Conservation (phyloP, 2,329 filamentous ascomycete species). For the Apiospora marii region DNA sequence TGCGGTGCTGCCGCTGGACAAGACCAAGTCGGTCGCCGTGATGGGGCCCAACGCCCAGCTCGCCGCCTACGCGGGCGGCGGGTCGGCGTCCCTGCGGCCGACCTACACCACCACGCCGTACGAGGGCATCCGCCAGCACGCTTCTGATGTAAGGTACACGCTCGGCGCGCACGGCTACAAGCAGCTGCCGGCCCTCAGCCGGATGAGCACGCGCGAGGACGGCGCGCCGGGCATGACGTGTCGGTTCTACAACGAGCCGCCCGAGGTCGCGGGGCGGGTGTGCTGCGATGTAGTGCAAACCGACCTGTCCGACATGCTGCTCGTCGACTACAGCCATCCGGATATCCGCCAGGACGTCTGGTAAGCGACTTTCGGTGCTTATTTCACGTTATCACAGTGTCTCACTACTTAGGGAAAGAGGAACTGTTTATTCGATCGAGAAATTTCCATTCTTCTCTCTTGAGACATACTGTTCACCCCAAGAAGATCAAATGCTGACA, state of each 20-base stretch:
- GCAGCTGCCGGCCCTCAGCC: slow-evolving; percentile 68
- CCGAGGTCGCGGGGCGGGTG: no score
- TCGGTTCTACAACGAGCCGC: slow-evolving; percentile 4
- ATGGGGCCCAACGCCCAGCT: slow-evolving; percentile 66
- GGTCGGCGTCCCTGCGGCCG: slow-evolving; percentile 54
- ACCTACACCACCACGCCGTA: slow-evolving; percentile 71
- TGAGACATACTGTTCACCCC: no score
- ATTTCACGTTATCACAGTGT: no score
- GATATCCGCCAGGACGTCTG: no score
- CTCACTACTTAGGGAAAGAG: no score
- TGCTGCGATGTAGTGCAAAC: background rate
- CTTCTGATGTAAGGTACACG: slow-evolving; percentile 55
- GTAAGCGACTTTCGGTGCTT: no score
- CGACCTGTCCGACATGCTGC: background rate
- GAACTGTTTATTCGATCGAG: no score
- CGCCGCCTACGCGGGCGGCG: slow-evolving; percentile 67
- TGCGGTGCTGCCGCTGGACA: slow-evolving; percentile 67
- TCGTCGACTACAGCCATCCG: background rate
- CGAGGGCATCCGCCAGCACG: slow-evolving; percentile 61
- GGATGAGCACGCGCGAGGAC: slow-evolving; percentile 56
- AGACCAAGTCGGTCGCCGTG: slow-evolving; percentile 64
- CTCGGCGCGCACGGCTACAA: slow-evolving; percentile 52
- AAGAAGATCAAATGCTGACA: no score
- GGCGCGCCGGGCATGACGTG: slow-evolving; percentile 26
- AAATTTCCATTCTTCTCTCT: no score